Percentiles rank a stretch among this genome's conserved stretches.
Conservation (phyloP, 2,329 filamentous ascomycete species). For the Colletotrichum camelliae region DNA sequence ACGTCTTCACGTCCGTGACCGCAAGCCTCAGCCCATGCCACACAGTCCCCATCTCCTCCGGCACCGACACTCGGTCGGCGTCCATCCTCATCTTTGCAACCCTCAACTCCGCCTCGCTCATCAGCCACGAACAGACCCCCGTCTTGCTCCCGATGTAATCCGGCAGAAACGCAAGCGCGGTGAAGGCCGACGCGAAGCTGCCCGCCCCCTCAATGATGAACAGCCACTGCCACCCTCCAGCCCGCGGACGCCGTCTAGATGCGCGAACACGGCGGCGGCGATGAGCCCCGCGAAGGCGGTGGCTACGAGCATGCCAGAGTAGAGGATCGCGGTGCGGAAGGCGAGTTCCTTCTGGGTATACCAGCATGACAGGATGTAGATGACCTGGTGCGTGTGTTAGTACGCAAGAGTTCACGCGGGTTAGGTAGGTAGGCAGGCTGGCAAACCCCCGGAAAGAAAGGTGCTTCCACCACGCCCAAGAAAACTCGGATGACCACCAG, state of each 20-base stretch:
- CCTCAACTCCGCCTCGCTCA: constrained; percentile 22
- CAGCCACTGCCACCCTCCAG: constrained; percentile 69
- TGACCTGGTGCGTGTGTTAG: constrained; percentile 33
- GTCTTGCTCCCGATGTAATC: constrained; percentile 24
- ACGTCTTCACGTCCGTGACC: constrained; percentile 26
- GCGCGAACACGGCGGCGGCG: constrained; percentile 44
- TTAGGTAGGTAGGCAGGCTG: not conserved
- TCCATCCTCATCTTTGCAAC: constrained; percentile 17
- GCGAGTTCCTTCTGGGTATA: constrained; percentile 22
- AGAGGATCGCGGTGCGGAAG: constrained; percentile 15
- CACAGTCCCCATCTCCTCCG: constrained; percentile 13
- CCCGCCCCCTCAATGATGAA: constrained; percentile 70
- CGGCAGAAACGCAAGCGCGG: constrained; percentile 27
- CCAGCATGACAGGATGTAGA: constrained; percentile 19
- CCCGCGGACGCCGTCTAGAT: constrained; percentile 54
- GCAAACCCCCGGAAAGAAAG: constrained; percentile 20
- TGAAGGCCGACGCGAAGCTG: constrained; percentile 26
- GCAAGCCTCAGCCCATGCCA: constrained; percentile 27
- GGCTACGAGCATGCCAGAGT: constrained; percentile 27
- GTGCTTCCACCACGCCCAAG: constrained; percentile 16
- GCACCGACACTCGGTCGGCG: constrained; percentile 27
- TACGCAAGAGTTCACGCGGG: not conserved
- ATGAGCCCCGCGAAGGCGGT: constrained; percentile 49
- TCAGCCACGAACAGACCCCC: constrained; percentile 19
- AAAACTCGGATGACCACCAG: constrained; percentile 6